Evolutionary conservation across 1,284 basidiomycete genomes (phyloP).

Genomic region (Trichosporon asahii): DNA sequence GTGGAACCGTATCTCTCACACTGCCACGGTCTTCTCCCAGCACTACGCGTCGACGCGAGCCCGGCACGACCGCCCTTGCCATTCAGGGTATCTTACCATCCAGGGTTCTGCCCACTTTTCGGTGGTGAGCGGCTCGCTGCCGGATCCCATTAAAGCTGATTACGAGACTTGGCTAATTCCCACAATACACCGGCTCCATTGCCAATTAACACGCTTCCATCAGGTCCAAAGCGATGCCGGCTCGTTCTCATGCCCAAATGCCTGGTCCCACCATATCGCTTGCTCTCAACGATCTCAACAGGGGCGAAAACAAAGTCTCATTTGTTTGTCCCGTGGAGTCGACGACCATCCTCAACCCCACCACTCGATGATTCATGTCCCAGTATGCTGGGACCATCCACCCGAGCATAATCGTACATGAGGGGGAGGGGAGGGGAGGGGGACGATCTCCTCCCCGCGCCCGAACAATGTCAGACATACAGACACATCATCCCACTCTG

Average conservation of each 20-base stretch:
- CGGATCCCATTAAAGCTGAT: background rate
- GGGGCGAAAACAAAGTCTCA: background rate
- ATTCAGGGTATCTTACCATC: background rate
- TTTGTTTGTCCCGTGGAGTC: slow-evolving; percentile 6
- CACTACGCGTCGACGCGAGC: background rate
- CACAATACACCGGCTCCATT: background rate
- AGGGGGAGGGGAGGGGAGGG: too few relatives aligned
- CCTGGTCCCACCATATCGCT: too few relatives aligned
- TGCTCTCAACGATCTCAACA: too few relatives aligned
- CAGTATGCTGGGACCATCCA: background rate
- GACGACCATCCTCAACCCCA: background rate
- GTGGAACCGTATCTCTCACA: background rate
- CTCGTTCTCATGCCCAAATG: background rate
- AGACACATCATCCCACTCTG: background rate
- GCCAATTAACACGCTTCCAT: background rate
- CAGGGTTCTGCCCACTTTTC: background rate
- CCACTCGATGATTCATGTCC: background rate
- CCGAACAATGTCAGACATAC: background rate
- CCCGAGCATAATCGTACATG: too few relatives aligned
- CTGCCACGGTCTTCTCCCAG: background rate
- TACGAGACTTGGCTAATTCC: background rate
- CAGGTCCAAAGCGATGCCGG: background rate
- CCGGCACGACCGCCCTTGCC: background rate
- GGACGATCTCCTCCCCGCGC: too few relatives aligned
- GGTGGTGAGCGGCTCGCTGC: background rate